Evolutionary conservation across 768 basidiomycete genomes (phyloP).

Genomic region (Dentipellis fragilis): DNA sequence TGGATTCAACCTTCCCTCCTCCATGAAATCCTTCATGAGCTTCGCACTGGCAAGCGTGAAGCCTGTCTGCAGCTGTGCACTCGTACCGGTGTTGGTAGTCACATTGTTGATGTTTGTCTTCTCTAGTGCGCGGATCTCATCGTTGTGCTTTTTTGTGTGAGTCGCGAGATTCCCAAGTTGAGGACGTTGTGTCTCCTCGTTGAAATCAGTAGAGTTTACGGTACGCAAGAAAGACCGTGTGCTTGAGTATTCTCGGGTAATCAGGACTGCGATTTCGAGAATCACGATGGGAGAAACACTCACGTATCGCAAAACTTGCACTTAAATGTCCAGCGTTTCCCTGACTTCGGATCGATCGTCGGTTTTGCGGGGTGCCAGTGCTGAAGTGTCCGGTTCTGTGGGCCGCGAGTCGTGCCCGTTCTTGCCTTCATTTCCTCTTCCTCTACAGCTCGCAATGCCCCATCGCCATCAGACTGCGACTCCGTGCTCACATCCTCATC

Average conservation of each 20-base stretch:
- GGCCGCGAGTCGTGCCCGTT: neutral
- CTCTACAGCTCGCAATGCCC: neutral
- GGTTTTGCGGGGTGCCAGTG: neutral
- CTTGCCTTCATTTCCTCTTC: neutral
- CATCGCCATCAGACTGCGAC: neutral
- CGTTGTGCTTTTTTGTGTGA: neutral
- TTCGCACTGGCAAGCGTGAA: neutral
- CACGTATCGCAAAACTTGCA: neutral
- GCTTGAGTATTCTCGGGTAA: neutral
- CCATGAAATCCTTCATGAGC: neutral
- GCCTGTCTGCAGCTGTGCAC: neutral
- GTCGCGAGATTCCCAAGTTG: neutral
- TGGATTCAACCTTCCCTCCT: neutral
- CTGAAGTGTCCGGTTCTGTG: neutral
- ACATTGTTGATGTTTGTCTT: too few relatives aligned
- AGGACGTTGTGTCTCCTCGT: neutral
- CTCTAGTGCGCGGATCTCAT: neutral
- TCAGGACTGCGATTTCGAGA: neutral
- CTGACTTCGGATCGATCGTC: neutral
- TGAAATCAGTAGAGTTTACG: neutral
- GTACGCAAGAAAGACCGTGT: neutral
- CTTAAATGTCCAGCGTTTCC: neutral
- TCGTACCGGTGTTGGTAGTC: neutral
- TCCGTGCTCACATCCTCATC: neutral
- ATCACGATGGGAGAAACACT: neutral